A percentile compares a stretch with the other conserved stretches of the same genome.
Evolutionary conservation across 2,329 filamentous ascomycete genomes (phyloP).

Genomic region (Paecilomyces fulvus): DNA sequence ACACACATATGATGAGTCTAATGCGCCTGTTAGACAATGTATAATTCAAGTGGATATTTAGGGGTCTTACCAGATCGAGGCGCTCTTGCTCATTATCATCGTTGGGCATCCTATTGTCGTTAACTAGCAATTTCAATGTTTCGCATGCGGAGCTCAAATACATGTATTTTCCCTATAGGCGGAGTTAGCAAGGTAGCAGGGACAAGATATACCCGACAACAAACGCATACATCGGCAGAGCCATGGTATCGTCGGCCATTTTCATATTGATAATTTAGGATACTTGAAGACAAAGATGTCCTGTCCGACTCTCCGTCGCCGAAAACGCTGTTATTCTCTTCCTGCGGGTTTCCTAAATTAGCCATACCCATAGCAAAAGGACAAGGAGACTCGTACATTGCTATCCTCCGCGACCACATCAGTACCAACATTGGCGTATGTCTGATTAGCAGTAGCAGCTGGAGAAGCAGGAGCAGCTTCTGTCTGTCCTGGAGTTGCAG

Average conservation of each 20-base stretch:
- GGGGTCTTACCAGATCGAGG: background rate
- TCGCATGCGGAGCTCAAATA: background rate
- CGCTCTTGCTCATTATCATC: background rate
- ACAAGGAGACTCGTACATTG: background rate
- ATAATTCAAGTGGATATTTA: background rate
- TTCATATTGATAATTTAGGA: background rate
- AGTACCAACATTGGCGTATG: background rate
- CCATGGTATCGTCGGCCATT: background rate
- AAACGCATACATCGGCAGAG: background rate
- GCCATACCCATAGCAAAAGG: background rate
- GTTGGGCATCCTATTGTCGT: background rate
- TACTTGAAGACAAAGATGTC: background rate
- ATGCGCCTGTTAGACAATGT: background rate
- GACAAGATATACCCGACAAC: background rate
- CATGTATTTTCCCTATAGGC: background rate
- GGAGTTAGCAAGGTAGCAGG: background rate
- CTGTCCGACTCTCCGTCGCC: background rate
- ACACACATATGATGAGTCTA: background rate
- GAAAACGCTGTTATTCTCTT: background rate
- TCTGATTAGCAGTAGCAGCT: background rate
- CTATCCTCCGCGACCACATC: background rate
- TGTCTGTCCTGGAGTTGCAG: no score
- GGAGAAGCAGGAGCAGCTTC: no score
- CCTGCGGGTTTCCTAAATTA: background rate
- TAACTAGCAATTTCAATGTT: background rate